A percentile compares a stretch with the other conserved stretches of the same genome.
Conservation (phyloP, 331 rosid genomes). For the Quercus tomentella region DNA sequence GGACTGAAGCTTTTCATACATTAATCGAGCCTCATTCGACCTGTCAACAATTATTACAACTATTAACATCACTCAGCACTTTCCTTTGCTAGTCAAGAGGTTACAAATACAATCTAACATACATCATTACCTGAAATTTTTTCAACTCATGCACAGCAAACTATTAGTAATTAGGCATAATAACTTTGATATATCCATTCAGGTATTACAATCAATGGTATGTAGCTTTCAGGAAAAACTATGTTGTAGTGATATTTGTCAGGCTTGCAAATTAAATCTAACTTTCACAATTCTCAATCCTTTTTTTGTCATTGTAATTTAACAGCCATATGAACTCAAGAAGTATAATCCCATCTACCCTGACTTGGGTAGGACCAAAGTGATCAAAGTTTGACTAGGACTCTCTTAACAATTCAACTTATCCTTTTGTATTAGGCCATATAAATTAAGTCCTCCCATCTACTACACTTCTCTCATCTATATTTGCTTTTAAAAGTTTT, state of each 20-base stretch:
- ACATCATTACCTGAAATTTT: neutral
- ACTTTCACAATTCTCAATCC: neutral
- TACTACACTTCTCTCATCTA: neutral
- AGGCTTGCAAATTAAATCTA: neutral
- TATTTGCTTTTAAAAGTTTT: neutral
- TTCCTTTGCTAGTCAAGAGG: neutral
- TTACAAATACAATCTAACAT: neutral
- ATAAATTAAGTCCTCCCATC: neutral
- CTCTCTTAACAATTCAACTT: neutral
- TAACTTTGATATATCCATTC: neutral
- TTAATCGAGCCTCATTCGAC: conserved; percentile 59
- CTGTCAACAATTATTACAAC: conserved; percentile 40
- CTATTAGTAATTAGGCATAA: neutral
- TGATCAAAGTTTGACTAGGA: neutral
- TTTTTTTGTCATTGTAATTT: neutral
- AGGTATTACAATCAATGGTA: neutral
- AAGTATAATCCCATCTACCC: neutral
- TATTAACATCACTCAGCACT: conserved; percentile 1
- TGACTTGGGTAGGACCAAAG: neutral
- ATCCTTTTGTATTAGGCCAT: neutral
- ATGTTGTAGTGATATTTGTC: neutral
- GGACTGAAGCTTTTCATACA: conserved; percentile 86
- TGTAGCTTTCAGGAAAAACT: neutral
- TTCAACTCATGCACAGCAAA: neutral
- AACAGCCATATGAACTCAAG: neutral